phyloP scores from a whole-genome alignment of 2,329 filamentous ascomycete genomes.

The Stagonosporopsis tanaceti region DNA sequence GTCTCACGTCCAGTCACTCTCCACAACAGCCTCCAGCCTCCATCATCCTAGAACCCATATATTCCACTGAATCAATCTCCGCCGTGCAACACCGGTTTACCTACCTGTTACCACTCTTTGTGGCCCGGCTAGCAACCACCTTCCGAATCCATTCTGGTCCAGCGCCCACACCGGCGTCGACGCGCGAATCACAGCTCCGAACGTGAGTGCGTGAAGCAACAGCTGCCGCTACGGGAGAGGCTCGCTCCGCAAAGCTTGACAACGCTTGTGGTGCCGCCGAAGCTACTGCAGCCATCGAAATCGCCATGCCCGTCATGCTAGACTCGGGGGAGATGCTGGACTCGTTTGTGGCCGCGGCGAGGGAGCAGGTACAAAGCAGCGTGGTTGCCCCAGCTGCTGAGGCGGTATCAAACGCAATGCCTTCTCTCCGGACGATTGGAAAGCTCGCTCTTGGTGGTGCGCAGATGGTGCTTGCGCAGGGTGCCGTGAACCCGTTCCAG shows the following conservation, averaged over 20 bases:
- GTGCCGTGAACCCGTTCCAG: slow-evolving; percentile 24
- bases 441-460: slow-evolving; percentile 44
- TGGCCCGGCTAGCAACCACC: slow-evolving; percentile 23
- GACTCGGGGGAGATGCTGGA: slow-evolving; percentile 27
- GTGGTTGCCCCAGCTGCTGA: slow-evolving; percentile 23
- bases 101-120: neutral
- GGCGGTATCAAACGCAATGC: slow-evolving; percentile 41
- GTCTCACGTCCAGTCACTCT: neutral
- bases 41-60: neutral
- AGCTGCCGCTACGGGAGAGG: slow-evolving; percentile 35
- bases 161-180: slow-evolving; percentile 3
- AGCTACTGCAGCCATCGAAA: slow-evolving; percentile 11
- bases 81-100: neutral
- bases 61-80: slow-evolving; percentile 4
- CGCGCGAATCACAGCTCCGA: slow-evolving; percentile 32
- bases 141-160: slow-evolving; percentile 30
- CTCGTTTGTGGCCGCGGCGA: slow-evolving; percentile 11
- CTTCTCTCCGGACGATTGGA: slow-evolving; percentile 47
- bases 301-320: slow-evolving; percentile 34
- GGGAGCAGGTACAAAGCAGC: slow-evolving; percentile 38
- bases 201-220: slow-evolving; percentile 30
- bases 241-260: slow-evolving; percentile 43
- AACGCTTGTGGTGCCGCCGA: slow-evolving; percentile 16
- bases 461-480: slow-evolving; percentile 33
- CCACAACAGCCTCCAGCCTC: neutral